Base-by-base conservation (phyloP, 2,329 filamentous ascomycete species). In the Aaosphaeria pasadenensis region DNA sequence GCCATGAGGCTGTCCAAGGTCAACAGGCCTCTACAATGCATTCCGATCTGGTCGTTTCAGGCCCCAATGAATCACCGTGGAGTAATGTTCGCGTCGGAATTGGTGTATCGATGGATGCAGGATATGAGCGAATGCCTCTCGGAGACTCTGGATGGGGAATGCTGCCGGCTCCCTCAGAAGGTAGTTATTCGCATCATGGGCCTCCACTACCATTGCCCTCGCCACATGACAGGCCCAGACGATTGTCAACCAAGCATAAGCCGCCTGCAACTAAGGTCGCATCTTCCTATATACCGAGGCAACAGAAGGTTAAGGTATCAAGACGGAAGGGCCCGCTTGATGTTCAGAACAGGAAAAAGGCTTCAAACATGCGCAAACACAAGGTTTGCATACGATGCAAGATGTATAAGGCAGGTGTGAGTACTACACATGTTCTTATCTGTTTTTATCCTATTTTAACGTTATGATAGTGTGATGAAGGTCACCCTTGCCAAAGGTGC, bases 331-430 rank as follows among this genome's bases (percentile, higher is more conserved):
- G 64, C 1, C 61, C 62, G 7, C 48, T 70, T 5, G 49, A 53
- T 30, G 62, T 64, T 39, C 55, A 60, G 28, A 57, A 54, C 29
- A 54, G 63, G 35, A 59, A 61, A 39, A 66, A 68, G 47, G 66
- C 66, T n/a, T 57, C 62, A 32, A 57, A 56, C 1, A 68, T 69
- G 65, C 66, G 67, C 45, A 68, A 69, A 24, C 9, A 52, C 6
- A 64, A 62, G 5, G 58, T 58, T 38, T 70, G 67, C 44, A 54
- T 68, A 6, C 65, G 66, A 30, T 70, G 67, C 49, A 62, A 61
- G 43, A 62, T 69, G 36, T 69, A 67, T 56, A 69, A 68, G 44
- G 58, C 59, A 9, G 59, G 62, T 13, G 64, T 67, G 61, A 40
- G 39, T 28, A 24, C 7, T 11, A 40, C 7, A 9, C 33, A 9